These are phyloP conservation scores for Barbatosphaeria neglecta DNA, from an alignment of 495 filamentous ascomycete species.

Conservation along the genomic window DNA sequence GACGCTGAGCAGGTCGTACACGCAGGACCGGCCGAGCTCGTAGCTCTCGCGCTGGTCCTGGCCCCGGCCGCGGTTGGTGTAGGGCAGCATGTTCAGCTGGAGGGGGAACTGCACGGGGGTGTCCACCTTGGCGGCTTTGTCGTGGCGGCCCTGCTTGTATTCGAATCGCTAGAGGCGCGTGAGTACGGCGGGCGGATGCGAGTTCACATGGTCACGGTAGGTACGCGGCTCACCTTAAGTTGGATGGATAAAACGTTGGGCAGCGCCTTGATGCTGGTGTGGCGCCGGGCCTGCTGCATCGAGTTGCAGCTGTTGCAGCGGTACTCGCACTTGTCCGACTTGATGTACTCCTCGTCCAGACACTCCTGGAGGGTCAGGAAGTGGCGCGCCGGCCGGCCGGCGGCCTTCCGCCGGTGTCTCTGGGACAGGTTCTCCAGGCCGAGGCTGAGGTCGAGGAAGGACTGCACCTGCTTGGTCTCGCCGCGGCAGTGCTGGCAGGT, in stretches of 20 bases:
- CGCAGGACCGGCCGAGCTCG: conserved; percentile 41
- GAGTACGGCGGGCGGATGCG: not conserved
- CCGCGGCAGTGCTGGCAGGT: conserved; percentile 77
- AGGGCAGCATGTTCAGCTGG: conserved; percentile 78
- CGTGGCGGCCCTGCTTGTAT: conserved; percentile 46
- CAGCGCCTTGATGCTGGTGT: conserved; percentile 64
- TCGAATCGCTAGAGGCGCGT: conserved; percentile 54
- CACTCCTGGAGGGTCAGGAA: conserved; percentile 61
- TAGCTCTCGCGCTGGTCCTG: conserved; percentile 29
- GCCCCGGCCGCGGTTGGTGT: conserved; percentile 50
- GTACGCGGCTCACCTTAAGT: conserved; percentile 54
- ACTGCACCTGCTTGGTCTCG: conserved; percentile 65
- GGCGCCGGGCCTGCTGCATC: conserved; percentile 63
- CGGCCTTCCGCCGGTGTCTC: conserved; percentile 29
- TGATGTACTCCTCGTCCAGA: conserved; percentile 70
- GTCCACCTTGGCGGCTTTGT: conserved; percentile 65
- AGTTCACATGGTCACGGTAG: not conserved
- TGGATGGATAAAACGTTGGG: conserved; percentile 86
- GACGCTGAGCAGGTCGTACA: conserved; percentile 75
- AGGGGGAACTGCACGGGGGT: conserved; percentile 72
- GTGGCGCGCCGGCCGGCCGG: no score
- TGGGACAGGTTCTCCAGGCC: conserved; percentile 55
- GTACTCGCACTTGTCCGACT: conserved; percentile 64
- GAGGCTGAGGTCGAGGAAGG: conserved; percentile 76
- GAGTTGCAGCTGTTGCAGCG: conserved; percentile 66